Base-by-base conservation (phyloP, 345 rosid species). In the Brassica cretica region DNA sequence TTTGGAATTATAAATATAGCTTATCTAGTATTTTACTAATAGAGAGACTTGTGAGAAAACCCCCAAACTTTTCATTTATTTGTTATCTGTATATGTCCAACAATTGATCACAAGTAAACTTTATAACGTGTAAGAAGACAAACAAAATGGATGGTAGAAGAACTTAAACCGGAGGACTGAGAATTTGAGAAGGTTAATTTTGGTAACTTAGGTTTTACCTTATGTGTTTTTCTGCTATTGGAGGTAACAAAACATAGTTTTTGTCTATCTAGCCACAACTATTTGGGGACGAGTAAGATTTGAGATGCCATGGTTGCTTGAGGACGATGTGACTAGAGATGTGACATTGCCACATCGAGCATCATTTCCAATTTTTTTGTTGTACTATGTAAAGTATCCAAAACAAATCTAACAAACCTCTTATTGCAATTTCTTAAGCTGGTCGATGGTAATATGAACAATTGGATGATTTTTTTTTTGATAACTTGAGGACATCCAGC, bases 51-150 rank as follows among this genome's bases (percentile, higher is more conserved):
- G 63, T 21, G 5, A 29, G 35, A 62, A 27, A 32, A 46, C 21
- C 15, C 49, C 37, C 37, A 37, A 58, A 59, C 12, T 30, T 68
- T 46, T 68, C 8, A 21, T 76, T 76, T 68, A 62, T 33, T 35
- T 70, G 33, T 55, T 64, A 39, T 10, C 12, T 33, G 8, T 33
- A 33, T 33, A 33, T 6, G 6, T 33, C 37, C 37, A 33, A 33
- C 8, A 33, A 33, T 33, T 33, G 37, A 33, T 33, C 37, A 39
- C 12, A 39, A 2, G 3, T 39, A 39, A 11, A 39, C 3, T 39
- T 39, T 39, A 39, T 21, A 21, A 39, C 46, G n/a, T 55, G 51
- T 44, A 44, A 10, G 37, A 33, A 33, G 37, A 33, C 8, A 33
- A 33, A 33, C 6, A 33, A 33, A 46, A 12, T 2, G 14, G 16